Evolutionary conservation across 164 flowering plant genomes (phyloP).

Genomic region (Aristolochia fimbriata): DNA sequence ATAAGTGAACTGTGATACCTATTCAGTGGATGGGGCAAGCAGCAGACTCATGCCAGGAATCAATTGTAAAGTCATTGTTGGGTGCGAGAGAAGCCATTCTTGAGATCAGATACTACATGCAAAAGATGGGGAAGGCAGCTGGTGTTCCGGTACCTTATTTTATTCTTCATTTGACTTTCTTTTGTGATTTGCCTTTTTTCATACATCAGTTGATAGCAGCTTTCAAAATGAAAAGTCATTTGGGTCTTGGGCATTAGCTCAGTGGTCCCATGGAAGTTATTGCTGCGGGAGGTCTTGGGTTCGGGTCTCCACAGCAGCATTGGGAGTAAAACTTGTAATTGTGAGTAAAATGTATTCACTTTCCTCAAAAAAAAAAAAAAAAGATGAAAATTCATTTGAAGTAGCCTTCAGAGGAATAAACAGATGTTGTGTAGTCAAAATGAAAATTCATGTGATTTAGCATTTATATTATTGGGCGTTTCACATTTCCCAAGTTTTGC

Average conservation of each 20-base stretch:
- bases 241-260: no score
- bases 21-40: conserved; percentile 72
- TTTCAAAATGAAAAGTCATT: no score
- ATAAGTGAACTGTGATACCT: conserved; percentile 7
- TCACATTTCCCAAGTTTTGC: neutral
- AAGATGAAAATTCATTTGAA: no score
- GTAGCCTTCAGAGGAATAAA: no score
- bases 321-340: no score
- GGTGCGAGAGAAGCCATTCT: conserved; percentile 82
- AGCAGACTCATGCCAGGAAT: conserved; percentile 36
- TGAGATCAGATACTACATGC: conserved; percentile 65
- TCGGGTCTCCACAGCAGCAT: no score
- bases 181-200: neutral
- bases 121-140: conserved; percentile 84
- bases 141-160: conserved; percentile 68
- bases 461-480: neutral
- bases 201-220: neutral
- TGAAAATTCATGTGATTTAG: no score
- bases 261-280: no score
- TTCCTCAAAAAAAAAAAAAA: no score
- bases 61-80: conserved; percentile 52
- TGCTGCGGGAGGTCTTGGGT: no score
- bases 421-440: no score
- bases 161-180: neutral
- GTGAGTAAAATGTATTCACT: no score